Evolutionary conservation across 306 rosid species (phyloP).

Genomic region (Castanospermum australe): DNA sequence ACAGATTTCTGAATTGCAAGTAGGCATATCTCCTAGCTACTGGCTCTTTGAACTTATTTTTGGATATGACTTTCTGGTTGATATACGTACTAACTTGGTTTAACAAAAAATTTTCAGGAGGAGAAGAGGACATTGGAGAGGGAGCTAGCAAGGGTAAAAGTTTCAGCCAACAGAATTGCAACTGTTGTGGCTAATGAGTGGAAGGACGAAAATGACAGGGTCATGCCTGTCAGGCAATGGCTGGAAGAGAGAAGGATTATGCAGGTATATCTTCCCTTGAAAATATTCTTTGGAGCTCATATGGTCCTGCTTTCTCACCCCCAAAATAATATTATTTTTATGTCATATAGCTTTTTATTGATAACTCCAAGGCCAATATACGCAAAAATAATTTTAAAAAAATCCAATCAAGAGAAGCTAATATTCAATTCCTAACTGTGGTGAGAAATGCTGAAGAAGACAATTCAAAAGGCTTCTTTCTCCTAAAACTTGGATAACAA

Average conservation of each 20-base stretch:
- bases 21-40: constrained; percentile 29
- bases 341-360: background rate
- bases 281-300: background rate
- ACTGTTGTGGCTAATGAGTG: constrained; percentile 86
- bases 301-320: background rate
- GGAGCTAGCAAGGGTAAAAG: constrained; percentile 81
- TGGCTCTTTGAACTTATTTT: background rate
- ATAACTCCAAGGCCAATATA: background rate
- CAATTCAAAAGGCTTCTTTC: background rate
- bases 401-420: background rate
- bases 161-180: constrained; percentile 86
- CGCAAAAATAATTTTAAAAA: background rate
- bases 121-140: constrained; percentile 90
- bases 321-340: background rate
- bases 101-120: constrained; percentile 55
- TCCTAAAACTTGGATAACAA: background rate
- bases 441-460: background rate
- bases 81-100: constrained; percentile 23
- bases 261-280: constrained; percentile 54
- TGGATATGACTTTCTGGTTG: background rate
- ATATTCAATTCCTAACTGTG: background rate
- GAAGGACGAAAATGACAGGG: constrained; percentile 89
- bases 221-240: constrained; percentile 98
- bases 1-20: constrained; percentile 67
- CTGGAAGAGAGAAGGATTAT: constrained; percentile 82